phyloP scores from a whole-genome alignment of 208 protist genomes.

The Trypanosoma rangeli region DNA sequence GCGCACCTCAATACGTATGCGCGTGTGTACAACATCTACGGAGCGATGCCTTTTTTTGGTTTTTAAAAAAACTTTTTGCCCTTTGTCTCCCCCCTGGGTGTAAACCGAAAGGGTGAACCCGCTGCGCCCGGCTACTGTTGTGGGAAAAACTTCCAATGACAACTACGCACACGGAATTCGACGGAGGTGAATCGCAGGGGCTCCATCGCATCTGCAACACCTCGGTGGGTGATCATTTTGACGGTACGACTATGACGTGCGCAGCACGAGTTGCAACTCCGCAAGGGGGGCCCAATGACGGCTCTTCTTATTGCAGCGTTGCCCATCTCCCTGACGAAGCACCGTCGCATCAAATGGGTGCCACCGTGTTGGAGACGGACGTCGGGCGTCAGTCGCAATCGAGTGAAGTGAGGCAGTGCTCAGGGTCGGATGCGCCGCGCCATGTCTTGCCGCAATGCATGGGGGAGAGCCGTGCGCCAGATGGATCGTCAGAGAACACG shows the following conservation, averaged over 20 bases:
- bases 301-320: conserved; percentile 43
- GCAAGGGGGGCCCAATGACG: conserved; percentile 36
- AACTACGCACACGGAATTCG: conserved; percentile 30
- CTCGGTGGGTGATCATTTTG: conserved; percentile 41
- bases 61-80: conserved; percentile 13
- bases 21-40: not conserved
- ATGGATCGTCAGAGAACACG: not conserved
- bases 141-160: not conserved
- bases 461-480: not conserved
- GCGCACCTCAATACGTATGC: not conserved
- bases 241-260: conserved; percentile 25
- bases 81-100: conserved; percentile 9
- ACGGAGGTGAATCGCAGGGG: conserved; percentile 46
- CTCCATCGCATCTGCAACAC: conserved; percentile 61
- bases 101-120: not conserved
- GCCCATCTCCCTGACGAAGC: conserved; percentile 38
- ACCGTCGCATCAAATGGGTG: too few relatives aligned
- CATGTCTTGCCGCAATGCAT: conserved; percentile 29
- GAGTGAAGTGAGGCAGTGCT: conserved; percentile 45
- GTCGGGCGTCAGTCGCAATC: conserved; percentile 39
- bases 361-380: too few relatives aligned
- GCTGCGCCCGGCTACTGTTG: not conserved
- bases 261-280: conserved; percentile 27
- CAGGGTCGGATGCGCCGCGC: conserved; percentile 38
- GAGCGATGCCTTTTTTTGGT: conserved; percentile 8